These are phyloP conservation scores for Amanita polypyramis DNA, from an alignment of 768 basidiomycete species.

Conservation along the genomic window DNA sequence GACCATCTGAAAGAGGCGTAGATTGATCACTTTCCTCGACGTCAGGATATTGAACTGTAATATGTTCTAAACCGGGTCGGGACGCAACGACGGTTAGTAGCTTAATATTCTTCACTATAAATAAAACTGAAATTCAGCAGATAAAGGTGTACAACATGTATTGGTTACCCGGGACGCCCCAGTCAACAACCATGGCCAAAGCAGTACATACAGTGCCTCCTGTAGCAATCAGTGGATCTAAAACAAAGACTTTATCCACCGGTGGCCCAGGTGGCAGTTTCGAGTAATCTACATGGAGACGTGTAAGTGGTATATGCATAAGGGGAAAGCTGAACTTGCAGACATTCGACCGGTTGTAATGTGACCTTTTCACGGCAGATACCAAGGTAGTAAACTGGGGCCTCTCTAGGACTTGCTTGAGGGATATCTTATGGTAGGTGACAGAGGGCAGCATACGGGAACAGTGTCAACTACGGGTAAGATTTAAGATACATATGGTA, in stretches of 20 bases:
- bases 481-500: neutral
- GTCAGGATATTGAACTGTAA: conserved; percentile 60
- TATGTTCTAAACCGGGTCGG: conserved; percentile 55
- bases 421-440: neutral
- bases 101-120: conserved; percentile 60
- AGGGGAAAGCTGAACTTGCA: neutral
- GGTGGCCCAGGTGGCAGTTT: conserved; percentile 71
- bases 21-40: conserved; percentile 51
- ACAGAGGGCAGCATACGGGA: conserved; percentile 55
- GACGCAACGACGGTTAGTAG: conserved; percentile 77
- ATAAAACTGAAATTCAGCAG: neutral
- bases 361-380: conserved; percentile 80
- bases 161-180: conserved; percentile 61
- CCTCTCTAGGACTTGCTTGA: conserved; percentile 31
- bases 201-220: conserved; percentile 90
- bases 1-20: conserved; percentile 1
- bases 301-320: neutral
- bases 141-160: neutral
- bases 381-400: conserved; percentile 86
- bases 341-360: conserved; percentile 87
- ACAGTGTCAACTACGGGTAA: conserved; percentile 47
- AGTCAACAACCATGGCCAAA: conserved; percentile 73
- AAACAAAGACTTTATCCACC: conserved; percentile 75
- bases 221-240: conserved; percentile 92
- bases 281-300: conserved; percentile 63